phyloP scores from a whole-genome alignment of 225 moss, liverwort and hornwort species.

The Marchantia paleacea region DNA sequence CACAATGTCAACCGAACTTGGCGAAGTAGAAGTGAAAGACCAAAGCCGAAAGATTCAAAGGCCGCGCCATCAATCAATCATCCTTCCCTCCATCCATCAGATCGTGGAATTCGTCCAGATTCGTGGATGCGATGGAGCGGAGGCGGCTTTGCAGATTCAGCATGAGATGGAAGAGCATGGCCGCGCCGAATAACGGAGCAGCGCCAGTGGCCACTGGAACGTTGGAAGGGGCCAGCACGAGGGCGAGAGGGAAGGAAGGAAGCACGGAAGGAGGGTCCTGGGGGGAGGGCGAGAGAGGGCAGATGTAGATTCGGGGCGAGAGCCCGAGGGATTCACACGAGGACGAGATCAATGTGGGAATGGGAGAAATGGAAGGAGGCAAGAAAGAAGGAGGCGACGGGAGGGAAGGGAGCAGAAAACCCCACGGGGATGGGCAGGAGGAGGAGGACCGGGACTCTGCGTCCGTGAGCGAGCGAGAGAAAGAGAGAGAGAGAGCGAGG shows the following conservation, averaged over 20 bases:
- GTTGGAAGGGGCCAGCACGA: neutral
- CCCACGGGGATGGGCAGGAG: neutral
- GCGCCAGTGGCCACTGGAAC: neutral
- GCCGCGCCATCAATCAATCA: no score
- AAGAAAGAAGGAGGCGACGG: neutral
- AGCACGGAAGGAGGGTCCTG: neutral
- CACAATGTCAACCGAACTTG: no score
- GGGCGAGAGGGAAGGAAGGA: neutral
- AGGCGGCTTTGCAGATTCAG: neutral
- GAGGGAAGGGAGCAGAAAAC: neutral
- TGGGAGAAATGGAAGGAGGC: neutral
- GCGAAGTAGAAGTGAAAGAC: no score
- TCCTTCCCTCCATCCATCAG: no score
- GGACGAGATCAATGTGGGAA: neutral
- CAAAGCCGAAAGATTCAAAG: no score
- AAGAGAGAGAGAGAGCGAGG: no score
- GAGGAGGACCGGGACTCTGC: no score
- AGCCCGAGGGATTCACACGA: neutral
- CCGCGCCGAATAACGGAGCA: neutral
- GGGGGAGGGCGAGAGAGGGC: no score
- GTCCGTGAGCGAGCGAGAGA: no score
- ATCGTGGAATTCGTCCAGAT: no score
- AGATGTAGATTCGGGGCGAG: no score
- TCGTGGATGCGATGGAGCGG: neutral
- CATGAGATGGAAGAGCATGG: neutral